Evolutionary conservation across 305 asterid species (phyloP).

Genomic region (Fraxinus baroniana): DNA sequence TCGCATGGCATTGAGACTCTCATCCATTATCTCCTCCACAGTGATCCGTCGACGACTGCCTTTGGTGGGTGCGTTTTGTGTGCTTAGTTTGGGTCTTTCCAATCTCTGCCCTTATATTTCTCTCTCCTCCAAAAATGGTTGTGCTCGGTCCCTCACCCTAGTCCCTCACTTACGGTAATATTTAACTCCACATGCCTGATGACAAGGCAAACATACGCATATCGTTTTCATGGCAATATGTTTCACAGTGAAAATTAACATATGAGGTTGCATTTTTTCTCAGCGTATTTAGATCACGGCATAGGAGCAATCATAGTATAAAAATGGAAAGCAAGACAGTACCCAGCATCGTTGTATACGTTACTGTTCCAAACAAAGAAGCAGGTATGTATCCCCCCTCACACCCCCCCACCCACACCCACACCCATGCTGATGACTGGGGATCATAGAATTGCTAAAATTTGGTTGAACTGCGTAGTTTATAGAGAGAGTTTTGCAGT

Average conservation of each 20-base stretch:
- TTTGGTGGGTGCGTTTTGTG: constrained; percentile 77
- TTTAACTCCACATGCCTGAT: constrained; percentile 18
- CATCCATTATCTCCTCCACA: constrained; percentile 60
- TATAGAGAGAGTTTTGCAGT: neutral
- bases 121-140: constrained; percentile 41
- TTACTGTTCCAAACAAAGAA: constrained; percentile 92
- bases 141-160: constrained; percentile 50
- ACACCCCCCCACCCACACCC: neutral
- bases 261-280: constrained; percentile 18
- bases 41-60: constrained; percentile 66
- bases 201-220: neutral
- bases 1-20: constrained; percentile 71
- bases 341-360: constrained; percentile 92
- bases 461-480: neutral
- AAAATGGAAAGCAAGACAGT: constrained; percentile 77
- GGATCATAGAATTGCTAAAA: neutral
- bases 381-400: constrained; percentile 50
- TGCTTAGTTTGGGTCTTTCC: constrained; percentile 71
- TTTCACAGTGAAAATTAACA: constrained; percentile 8
- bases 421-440: neutral
- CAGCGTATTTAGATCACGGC: constrained; percentile 38
- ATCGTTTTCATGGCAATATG: neutral
- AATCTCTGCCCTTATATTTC: constrained; percentile 49
- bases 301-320: constrained; percentile 36
- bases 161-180: constrained; percentile 48